phyloP scores from a whole-genome alignment of 805 yeast genomes.

The Spathaspora sp. region DNA sequence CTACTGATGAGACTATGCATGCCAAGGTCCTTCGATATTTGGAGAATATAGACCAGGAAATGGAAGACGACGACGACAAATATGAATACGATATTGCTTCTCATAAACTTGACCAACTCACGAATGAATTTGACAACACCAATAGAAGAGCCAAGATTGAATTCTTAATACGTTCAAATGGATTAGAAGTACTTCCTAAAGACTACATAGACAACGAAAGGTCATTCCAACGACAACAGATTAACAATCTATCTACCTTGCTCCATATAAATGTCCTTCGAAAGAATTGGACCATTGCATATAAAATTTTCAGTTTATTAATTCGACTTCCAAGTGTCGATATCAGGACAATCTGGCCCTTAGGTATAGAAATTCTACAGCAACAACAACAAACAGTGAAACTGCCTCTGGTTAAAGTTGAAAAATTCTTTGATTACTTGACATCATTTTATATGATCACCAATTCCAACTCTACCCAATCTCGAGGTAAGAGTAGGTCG shows the following conservation, averaged over 20 bases:
- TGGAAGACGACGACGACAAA: conserved; percentile 6
- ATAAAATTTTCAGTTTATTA: conserved; percentile 47
- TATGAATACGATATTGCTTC: conserved; percentile 3
- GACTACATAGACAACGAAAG: background rate
- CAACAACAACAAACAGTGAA: background rate
- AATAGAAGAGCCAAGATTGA: conserved; percentile 15
- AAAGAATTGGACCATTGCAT: conserved; percentile 54
- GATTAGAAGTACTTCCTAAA: conserved; percentile 17
- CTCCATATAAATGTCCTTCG: conserved; percentile 47
- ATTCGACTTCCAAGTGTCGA: conserved; percentile 49
- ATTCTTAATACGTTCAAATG: conserved; percentile 17
- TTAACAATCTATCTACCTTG: conserved; percentile 36
- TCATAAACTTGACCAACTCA: conserved; percentile 10
- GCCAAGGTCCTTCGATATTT: background rate
- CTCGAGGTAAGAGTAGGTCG: conserved; percentile 5
- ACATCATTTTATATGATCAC: conserved; percentile 21
- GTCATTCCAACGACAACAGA: conserved; percentile 20
- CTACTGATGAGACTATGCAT: background rate
- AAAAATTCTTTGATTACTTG: conserved; percentile 35
- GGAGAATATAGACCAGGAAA: background rate
- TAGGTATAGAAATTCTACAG: conserved; percentile 55
- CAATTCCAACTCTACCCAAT: conserved; percentile 8
- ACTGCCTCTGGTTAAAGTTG: conserved; percentile 15
- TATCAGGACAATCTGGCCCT: conserved; percentile 57
- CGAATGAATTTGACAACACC: conserved; percentile 17